Conservation (phyloP, 345 rosid species). For the Lumnitzera racemosa region DNA sequence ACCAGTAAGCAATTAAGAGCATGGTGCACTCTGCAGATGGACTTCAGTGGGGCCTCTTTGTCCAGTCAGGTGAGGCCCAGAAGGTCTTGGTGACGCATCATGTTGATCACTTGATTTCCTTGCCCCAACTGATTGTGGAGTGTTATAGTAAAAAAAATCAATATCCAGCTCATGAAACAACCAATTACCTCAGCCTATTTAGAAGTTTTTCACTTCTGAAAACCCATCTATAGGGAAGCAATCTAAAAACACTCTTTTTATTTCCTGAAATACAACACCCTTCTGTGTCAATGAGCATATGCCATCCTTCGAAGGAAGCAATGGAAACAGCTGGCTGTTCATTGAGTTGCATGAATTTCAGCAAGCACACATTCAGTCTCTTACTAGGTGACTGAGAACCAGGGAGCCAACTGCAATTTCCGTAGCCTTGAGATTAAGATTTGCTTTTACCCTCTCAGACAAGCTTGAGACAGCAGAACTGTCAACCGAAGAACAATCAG, state of each 20-base stretch:
- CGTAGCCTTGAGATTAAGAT: constrained; percentile 43
- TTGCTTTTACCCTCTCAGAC: constrained; percentile 21
- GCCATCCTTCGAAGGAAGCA: constrained; percentile 36
- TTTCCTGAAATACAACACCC: constrained; percentile 36
- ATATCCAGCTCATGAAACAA: too few relatives aligned
- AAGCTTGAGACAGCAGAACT: constrained; percentile 24
- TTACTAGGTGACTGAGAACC: constrained; percentile 47
- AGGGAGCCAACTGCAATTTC: constrained; percentile 58
- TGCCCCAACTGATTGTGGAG: constrained; percentile 9
- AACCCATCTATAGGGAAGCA: constrained; percentile 47
- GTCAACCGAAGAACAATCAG: constrained; percentile 38
- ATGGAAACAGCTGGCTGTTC: constrained; percentile 50
- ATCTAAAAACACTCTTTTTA: constrained; percentile 54
- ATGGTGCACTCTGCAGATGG: constrained; percentile 27
- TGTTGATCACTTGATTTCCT: constrained; percentile 40
- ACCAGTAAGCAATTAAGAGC: constrained; percentile 16
- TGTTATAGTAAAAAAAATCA: too few relatives aligned
- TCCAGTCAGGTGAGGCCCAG: constrained; percentile 29
- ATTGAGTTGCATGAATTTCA: constrained; percentile 20
- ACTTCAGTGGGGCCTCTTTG: constrained; percentile 39
- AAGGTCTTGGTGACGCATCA: constrained; percentile 32
- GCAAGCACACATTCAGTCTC: constrained; percentile 20
- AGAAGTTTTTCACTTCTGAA: constrained; percentile 33
- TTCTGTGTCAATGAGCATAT: constrained; percentile 24
- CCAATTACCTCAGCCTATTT: too few relatives aligned